Evolutionary conservation across 2,329 filamentous ascomycete species (phyloP).

Genomic region (Huntiella decipiens): DNA sequence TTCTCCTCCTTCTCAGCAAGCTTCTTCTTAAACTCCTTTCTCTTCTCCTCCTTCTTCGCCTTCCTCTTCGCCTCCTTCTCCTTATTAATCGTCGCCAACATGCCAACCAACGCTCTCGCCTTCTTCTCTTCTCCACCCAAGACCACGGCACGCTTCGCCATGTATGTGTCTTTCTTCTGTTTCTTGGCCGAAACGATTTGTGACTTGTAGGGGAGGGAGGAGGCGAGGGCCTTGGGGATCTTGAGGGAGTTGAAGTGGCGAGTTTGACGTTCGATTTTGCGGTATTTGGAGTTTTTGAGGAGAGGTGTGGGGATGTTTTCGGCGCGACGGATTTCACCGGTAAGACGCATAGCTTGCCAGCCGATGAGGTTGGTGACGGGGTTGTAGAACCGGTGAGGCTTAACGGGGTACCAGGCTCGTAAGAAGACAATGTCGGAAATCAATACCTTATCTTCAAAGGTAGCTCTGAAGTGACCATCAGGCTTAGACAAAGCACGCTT

Average conservation of each 20-base stretch:
- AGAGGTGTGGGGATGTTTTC: conserved; percentile 58
- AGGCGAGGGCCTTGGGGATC: conserved; percentile 62
- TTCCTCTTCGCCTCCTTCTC: conserved; percentile 73
- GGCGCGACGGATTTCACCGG: conserved; percentile 71
- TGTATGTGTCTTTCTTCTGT: conserved; percentile 65
- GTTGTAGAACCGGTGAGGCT: conserved; percentile 92
- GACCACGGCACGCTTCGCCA: conserved; percentile 91
- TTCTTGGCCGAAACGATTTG: conserved; percentile 71
- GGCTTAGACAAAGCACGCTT: conserved; percentile 86
- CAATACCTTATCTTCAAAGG: conserved; percentile 95
- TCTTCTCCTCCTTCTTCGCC: conserved; percentile 74
- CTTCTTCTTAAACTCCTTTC: conserved; percentile 63
- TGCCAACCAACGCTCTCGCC: conserved; percentile 75
- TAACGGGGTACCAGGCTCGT: conserved; percentile 90
- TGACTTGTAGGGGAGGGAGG: conserved; percentile 76
- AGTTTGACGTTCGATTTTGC: conserved; percentile 41
- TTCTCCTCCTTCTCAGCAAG: conserved; percentile 68
- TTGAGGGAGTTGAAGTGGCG: conserved; percentile 63
- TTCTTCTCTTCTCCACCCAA: conserved; percentile 73
- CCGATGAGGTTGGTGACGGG: conserved; percentile 83
- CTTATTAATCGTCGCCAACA: conserved; percentile 75
- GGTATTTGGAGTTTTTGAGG: conserved; percentile 72
- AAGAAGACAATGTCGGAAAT: conserved; percentile 95
- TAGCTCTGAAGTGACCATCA: conserved; percentile 88
- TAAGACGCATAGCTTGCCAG: conserved; percentile 88